A percentile compares a stretch with the other conserved stretches of the same genome.
These are phyloP conservation scores for Eimeria necatrix DNA, from an alignment of 169 alveolate species.

Conservation along the genomic window DNA sequence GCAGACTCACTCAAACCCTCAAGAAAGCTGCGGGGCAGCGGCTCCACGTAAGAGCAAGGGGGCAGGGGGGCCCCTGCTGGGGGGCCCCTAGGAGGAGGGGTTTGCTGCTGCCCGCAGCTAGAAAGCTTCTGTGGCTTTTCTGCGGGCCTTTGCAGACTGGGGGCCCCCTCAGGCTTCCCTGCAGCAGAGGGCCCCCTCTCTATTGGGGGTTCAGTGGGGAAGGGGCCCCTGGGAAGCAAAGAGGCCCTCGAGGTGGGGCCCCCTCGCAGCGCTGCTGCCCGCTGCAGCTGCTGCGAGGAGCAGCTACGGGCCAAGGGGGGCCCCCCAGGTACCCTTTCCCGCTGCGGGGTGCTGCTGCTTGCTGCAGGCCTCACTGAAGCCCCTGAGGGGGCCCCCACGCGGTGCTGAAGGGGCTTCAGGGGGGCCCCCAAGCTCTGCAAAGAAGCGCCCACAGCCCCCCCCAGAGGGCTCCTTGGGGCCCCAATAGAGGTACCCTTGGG, in stretches of 20 bases:
- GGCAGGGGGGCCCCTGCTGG: neutral
- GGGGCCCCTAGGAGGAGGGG: neutral
- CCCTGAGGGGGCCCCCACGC: neutral
- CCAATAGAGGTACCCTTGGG: neutral
- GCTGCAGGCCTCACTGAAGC: neutral
- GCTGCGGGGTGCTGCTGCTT: neutral
- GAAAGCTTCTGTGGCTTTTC: neutral
- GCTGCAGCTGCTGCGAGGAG: no score
- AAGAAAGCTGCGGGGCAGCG: slow-evolving; percentile 13
- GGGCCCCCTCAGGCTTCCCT: slow-evolving; percentile 8
- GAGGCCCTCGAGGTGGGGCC: no score
- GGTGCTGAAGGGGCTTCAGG: neutral
- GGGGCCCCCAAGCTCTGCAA: slow-evolving; percentile 17
- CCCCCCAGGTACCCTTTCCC: neutral
- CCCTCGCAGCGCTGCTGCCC: neutral
- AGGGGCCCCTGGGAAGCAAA: neutral
- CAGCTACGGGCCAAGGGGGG: neutral
- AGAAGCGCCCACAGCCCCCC: neutral
- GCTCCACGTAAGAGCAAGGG: slow-evolving; percentile 8
- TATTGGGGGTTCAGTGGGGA: neutral
- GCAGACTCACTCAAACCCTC: neutral
- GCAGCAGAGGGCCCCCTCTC: neutral
- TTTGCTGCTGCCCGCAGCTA: neutral
- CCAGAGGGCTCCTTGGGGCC: neutral
- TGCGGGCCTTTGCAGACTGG: neutral